A percentile compares a stretch with the other conserved stretches of the same genome.
phyloP scores from a whole-genome alignment of 2,329 filamentous ascomycete genomes.

The Lachnellula willkommii region DNA sequence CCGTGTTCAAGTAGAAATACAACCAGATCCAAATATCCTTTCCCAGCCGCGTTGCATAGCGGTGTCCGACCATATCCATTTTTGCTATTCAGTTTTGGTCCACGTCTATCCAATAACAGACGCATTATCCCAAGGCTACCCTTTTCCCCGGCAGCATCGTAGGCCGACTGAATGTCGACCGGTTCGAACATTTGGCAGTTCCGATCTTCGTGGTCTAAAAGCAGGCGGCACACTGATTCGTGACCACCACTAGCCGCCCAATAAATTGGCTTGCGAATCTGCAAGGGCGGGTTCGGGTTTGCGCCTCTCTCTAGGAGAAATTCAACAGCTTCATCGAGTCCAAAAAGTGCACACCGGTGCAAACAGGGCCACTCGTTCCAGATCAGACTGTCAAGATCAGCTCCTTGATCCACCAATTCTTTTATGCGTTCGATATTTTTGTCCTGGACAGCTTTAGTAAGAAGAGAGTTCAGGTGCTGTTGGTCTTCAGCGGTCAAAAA shows the following conservation, averaged over 20 bases:
- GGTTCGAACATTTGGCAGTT: conserved; percentile 34
- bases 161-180: conserved; percentile 14
- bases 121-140: conserved; percentile 18
- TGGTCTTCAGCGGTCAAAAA: conserved; percentile 10
- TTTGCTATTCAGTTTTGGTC: conserved; percentile 12
- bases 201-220: conserved; percentile 34
- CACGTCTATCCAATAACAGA: conserved; percentile 13
- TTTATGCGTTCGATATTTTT: conserved; percentile 9
- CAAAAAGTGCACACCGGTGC: conserved; percentile 17
- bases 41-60: conserved; percentile 7
- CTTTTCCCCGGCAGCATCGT: conserved; percentile 9
- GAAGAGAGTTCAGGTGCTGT: conserved; percentile 6
- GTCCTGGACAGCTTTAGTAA: conserved; percentile 9
- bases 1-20: conserved; percentile 18
- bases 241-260: conserved; percentile 20
- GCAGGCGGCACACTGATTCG: conserved; percentile 30
- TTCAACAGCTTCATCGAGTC: conserved; percentile 17
- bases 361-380: conserved; percentile 16
- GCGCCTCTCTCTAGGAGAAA: conserved; percentile 20
- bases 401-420: conserved; percentile 14
- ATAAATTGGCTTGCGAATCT: conserved; percentile 16
- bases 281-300: conserved; percentile 11
- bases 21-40: conserved; percentile 14
- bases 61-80: conserved; percentile 6
- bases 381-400: conserved; percentile 12